Percentiles rank a stretch among this genome's conserved stretches.
phyloP scores from a whole-genome alignment of 2,329 filamentous ascomycete genomes.

The Sarocladium kiliense region DNA sequence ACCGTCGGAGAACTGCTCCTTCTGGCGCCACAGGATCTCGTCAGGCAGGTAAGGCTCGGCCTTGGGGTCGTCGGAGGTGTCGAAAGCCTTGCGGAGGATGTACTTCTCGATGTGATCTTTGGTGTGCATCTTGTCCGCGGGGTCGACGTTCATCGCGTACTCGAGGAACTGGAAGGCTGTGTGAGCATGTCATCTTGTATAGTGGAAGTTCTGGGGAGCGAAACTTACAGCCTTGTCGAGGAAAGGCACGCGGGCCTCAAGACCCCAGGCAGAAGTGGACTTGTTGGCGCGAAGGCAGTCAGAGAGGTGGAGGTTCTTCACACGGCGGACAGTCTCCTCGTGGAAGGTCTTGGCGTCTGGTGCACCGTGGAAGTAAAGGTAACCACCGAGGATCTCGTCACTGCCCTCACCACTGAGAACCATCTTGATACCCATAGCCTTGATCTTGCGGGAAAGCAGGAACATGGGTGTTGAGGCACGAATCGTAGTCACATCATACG shows the following conservation, averaged over 20 bases:
- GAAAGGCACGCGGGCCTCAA: constrained; percentile 97
- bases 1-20: constrained; percentile 98
- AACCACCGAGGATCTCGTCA: constrained; percentile 97
- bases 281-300: constrained; percentile 99
- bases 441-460: constrained; percentile 95
- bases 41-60: constrained; percentile 86
- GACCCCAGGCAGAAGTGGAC: constrained; percentile 95
- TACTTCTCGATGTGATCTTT: constrained; percentile 92
- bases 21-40: constrained; percentile 95
- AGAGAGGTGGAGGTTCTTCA: constrained; percentile 95
- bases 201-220: not conserved
- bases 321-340: constrained; percentile 85
- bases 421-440: constrained; percentile 99
- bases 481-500: constrained; percentile 97
- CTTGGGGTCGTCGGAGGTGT: constrained; percentile 80
- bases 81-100: constrained; percentile 95
- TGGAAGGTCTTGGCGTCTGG: constrained; percentile 92
- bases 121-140: constrained; percentile 91
- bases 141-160: constrained; percentile 88
- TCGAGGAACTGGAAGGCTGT: constrained; percentile 68
- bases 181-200: not conserved
- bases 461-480: constrained; percentile 99
- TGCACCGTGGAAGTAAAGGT: constrained; percentile 96
- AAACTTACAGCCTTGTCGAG: constrained; percentile 74
- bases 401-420: constrained; percentile 94